phyloP scores from a whole-genome alignment of 2,329 filamentous ascomycete genomes.

The Tolypocladium endophyticum region DNA sequence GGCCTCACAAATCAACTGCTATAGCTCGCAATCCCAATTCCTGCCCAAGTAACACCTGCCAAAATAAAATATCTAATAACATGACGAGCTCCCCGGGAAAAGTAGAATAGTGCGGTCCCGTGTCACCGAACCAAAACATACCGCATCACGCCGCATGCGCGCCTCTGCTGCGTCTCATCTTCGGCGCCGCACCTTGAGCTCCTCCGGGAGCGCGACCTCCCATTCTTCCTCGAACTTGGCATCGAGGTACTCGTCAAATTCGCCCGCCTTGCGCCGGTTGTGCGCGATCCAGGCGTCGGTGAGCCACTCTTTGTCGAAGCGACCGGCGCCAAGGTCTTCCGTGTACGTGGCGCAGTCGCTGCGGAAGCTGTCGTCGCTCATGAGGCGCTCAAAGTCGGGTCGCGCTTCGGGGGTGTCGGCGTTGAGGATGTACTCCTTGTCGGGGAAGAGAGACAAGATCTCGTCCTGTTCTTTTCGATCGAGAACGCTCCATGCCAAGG shows the following conservation, averaged over 20 bases:
- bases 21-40: not conserved
- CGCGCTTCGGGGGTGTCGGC: slow-evolving; percentile 22
- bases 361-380: slow-evolving; percentile 37
- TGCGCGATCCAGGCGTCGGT: slow-evolving; percentile 40
- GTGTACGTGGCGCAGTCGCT: slow-evolving; percentile 34
- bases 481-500: slow-evolving; percentile 27
- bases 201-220: slow-evolving; percentile 29
- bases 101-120: not conserved
- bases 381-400: slow-evolving; percentile 30
- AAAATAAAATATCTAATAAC: not conserved
- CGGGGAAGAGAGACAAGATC: slow-evolving; percentile 27
- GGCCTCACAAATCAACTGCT: not conserved
- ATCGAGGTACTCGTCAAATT: slow-evolving; percentile 37
- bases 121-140: not conserved
- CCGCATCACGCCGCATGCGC: not conserved
- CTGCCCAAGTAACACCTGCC: not conserved
- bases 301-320: slow-evolving; percentile 43
- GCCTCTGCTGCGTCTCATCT: not conserved
- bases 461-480: slow-evolving; percentile 20
- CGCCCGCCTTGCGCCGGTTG: slow-evolving; percentile 33
- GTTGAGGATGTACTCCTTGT: slow-evolving; percentile 24
- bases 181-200: slow-evolving; percentile 11
- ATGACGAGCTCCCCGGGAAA: not conserved
- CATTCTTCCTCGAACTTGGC: slow-evolving; percentile 37
- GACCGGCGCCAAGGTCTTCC: slow-evolving; percentile 34